A percentile compares a stretch with the other conserved stretches of the same genome.
These are phyloP conservation scores for Hortiboletus flavorubellus DNA, from an alignment of 768 basidiomycete species.

Conservation along the genomic window DNA sequence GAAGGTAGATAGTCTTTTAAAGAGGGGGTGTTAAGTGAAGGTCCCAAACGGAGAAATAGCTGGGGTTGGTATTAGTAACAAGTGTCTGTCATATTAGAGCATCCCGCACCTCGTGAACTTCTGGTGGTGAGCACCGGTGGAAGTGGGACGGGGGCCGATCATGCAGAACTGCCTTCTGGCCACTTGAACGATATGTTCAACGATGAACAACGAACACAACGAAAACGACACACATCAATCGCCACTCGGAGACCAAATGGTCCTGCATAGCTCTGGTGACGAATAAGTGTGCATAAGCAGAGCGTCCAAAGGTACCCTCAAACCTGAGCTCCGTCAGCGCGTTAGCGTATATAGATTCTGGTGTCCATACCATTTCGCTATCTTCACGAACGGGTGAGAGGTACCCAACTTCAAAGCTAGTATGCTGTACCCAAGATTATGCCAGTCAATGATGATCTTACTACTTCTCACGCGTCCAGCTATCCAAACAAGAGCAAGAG, in stretches of 20 bases:
- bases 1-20: slow-evolving; percentile 52
- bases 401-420: slow-evolving; percentile 78
- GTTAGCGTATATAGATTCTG: neutral
- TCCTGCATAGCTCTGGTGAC: slow-evolving; percentile 88
- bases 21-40: slow-evolving; percentile 33
- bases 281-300: slow-evolving; percentile 87
- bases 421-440: slow-evolving; percentile 94
- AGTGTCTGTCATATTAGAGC: neutral
- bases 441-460: slow-evolving; percentile 97
- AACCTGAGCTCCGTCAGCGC: slow-evolving; percentile 52
- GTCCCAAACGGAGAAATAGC: slow-evolving; percentile 51
- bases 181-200: slow-evolving; percentile 46
- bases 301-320: slow-evolving; percentile 73
- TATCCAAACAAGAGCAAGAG: slow-evolving; percentile 80
- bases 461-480: slow-evolving; percentile 64
- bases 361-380: slow-evolving; percentile 66
- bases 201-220: neutral
- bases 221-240: slow-evolving; percentile 57
- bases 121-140: slow-evolving; percentile 61
- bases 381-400: slow-evolving; percentile 61
- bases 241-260: slow-evolving; percentile 66
- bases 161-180: slow-evolving; percentile 73
- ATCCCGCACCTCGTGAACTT: slow-evolving; percentile 67
- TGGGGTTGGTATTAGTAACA: slow-evolving; percentile 17
- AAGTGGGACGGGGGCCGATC: slow-evolving; percentile 91